Base-by-base conservation (phyloP, 805 yeast species). In the Candida jianshihensis region DNA sequence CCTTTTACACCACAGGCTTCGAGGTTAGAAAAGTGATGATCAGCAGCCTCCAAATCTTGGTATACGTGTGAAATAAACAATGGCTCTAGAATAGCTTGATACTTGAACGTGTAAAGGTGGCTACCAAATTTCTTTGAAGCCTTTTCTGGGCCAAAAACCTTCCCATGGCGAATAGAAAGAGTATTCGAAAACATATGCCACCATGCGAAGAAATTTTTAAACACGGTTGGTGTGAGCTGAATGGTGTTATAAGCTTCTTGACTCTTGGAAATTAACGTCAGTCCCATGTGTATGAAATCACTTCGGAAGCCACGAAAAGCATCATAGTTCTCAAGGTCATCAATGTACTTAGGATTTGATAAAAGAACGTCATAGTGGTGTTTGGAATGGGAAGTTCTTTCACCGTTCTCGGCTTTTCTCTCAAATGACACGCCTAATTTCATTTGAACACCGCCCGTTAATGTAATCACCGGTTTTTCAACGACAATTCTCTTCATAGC, bases 121-220 rank as follows among this genome's bases (percentile, higher is more conserved):
- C 73, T 71, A 0, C 94, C 83, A 50, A 89, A 82, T 56, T 86
- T 88, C 39, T 75, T 75, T 8, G 76, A 63, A 21, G 69, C 57
- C 36, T 67, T 67, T 6, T 60, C 53, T 17, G 73, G 73, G 0
- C 76, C 77, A 63, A 86, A 90, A 18, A 92, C 53, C 2, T 61
- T 57, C 0, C 97, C 97, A 31, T 73, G 68, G 35, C 94, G 71
- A 13, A 87, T 72, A 0, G 97, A 96, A 16, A 89, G 64, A 37
- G 81, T 78, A 19, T 90, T 81, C n/a, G 81, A 72, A 57, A 90
- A 90, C 45, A 84, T 70, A 24, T 61, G 60, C 95, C 96, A 89
- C 97, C 97, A 92, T 5, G 58, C 53, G 50, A 76, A 78, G 61
- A 92, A 88, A 41, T 78, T 82, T 7, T 61, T 54, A 46, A 90